Evolutionary conservation across 345 rosid genomes (phyloP).

Genomic region (Clausena lansium): DNA sequence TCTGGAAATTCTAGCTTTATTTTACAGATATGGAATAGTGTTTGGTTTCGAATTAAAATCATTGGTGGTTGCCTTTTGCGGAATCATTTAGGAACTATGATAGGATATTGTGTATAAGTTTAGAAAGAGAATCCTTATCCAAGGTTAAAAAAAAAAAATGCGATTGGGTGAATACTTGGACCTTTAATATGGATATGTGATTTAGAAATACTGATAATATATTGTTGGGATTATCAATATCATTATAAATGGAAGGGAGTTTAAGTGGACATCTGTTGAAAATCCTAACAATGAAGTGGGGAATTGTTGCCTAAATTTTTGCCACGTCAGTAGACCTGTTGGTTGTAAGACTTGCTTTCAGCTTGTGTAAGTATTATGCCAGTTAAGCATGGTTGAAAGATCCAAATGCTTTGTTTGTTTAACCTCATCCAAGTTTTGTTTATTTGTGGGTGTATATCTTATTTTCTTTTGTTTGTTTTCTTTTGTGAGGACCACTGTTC

Average conservation of each 20-base stretch:
- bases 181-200: background rate
- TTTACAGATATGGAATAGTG: background rate
- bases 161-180: background rate
- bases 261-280: background rate
- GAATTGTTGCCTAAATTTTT: background rate
- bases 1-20: background rate
- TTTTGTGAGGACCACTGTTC: slow-evolving; percentile 24
- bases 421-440: slow-evolving; percentile 5
- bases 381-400: slow-evolving; percentile 3
- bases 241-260: background rate
- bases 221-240: background rate
- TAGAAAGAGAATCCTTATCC: background rate
- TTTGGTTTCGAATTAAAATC: background rate
- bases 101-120: background rate
- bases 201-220: background rate
- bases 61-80: background rate
- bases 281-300: background rate
- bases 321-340: background rate
- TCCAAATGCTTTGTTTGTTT: slow-evolving; percentile 6
- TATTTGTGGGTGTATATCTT: background rate
- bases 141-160: too few species aligned
- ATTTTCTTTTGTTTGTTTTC: background rate
- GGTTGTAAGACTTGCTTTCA: background rate
- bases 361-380: background rate
- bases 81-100: slow-evolving; percentile 5